phyloP scores from a whole-genome alignment of 139 green algal species.

The Micractinium conductrix region DNA sequence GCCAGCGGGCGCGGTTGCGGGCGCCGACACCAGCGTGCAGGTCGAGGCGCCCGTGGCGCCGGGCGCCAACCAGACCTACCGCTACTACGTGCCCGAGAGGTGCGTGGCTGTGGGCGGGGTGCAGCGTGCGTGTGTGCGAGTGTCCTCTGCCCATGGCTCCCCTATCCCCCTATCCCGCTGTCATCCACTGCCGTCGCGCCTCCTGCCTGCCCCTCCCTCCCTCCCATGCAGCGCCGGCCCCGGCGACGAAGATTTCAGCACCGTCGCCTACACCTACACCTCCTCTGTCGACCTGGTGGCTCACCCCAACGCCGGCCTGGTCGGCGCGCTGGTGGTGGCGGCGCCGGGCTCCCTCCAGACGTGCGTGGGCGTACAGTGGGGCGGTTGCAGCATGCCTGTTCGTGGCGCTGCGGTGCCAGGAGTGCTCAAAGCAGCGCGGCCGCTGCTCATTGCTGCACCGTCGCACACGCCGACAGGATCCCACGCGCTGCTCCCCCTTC shows the following conservation, averaged over 20 bases:
- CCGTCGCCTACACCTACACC: slow-evolving; percentile 57
- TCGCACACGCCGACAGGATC: no score
- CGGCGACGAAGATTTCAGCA: slow-evolving; percentile 28
- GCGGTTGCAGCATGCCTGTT: no score
- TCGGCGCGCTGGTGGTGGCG: slow-evolving; percentile 52
- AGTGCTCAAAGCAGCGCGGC: no score
- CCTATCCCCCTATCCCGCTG: not conserved
- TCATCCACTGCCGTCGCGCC: no score
- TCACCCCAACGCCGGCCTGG: slow-evolving; percentile 58
- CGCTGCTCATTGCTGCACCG: no score
- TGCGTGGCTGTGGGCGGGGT: not conserved
- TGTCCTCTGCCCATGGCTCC: no score
- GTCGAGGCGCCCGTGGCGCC: slow-evolving; percentile 34
- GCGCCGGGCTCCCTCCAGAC: slow-evolving; percentile 6
- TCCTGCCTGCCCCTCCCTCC: not conserved
- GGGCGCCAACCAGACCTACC: slow-evolving; percentile 17
- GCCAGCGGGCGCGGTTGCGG: not conserved
- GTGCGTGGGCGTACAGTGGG: slow-evolving; percentile 18
- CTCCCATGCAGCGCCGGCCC: slow-evolving; percentile 32
- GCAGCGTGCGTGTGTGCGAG: not conserved
- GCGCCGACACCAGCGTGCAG: not conserved
- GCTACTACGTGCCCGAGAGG: slow-evolving; percentile 46
- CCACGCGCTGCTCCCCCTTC: no score
- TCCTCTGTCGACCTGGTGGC: slow-evolving; percentile 52
- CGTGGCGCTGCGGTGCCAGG: no score